Evolutionary conservation across 495 filamentous ascomycete species (phyloP).

Genomic region (Penicillium tannophilum): DNA sequence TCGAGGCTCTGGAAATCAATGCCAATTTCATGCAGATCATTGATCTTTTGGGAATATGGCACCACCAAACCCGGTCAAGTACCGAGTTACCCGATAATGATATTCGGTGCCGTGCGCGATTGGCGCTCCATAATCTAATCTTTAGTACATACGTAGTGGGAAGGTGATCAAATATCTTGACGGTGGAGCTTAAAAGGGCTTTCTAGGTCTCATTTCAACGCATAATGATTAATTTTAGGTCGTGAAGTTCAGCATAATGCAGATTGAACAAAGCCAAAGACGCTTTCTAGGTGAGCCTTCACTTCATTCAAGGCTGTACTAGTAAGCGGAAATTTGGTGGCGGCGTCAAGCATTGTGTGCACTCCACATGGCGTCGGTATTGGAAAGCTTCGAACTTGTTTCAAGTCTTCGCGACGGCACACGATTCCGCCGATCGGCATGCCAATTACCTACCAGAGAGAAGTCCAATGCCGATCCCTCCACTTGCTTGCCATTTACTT

Average conservation of each 20-base stretch:
- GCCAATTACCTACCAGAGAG: not conserved
- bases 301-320: no score
- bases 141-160: not conserved
- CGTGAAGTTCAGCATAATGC: no score
- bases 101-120: not conserved
- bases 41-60: not conserved
- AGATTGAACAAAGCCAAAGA: no score
- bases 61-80: not conserved
- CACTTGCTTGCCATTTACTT: not conserved
- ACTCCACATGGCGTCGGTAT: not conserved
- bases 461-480: not conserved
- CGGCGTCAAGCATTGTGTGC: not conserved
- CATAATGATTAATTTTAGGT: no score
- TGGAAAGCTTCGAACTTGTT: constrained; percentile 3
- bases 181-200: no score
- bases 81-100: not conserved
- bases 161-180: not conserved
- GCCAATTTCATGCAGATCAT: not conserved
- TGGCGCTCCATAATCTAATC: not conserved
- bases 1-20: not conserved
- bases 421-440: not conserved
- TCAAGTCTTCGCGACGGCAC: constrained; percentile 3
- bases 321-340: no score
- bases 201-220: no score
- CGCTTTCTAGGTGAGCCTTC: no score